Conservation (phyloP, 1,284 basidiomycete genomes). For the Somion occarium region DNA sequence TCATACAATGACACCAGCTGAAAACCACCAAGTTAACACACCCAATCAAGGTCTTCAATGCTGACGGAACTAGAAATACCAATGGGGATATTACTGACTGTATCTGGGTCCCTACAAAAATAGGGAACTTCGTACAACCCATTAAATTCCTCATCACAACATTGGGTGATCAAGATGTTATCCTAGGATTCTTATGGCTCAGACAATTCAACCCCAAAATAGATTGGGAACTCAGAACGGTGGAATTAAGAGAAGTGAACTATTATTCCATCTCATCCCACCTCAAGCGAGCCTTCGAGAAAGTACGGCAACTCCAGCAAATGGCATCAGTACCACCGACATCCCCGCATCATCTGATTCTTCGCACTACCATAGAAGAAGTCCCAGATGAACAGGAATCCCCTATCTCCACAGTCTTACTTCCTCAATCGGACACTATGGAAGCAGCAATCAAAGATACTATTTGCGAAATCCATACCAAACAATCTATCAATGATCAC, state of each 20-base stretch:
- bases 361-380: not conserved
- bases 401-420: too few relatives aligned
- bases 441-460: too few relatives aligned
- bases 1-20: slow-evolving; percentile 14
- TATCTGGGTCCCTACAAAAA: not conserved
- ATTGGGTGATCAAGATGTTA: slow-evolving; percentile 11
- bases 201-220: slow-evolving; percentile 20
- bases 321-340: not conserved
- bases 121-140: slow-evolving; percentile 9
- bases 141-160: slow-evolving; percentile 10
- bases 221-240: too few relatives aligned
- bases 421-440: too few relatives aligned
- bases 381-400: too few relatives aligned
- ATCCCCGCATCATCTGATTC: not conserved
- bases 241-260: slow-evolving; percentile 14
- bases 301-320: not conserved
- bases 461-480: too few relatives aligned
- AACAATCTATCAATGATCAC: too few relatives aligned
- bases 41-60: slow-evolving; percentile 21
- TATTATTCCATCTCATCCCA: slow-evolving; percentile 11
- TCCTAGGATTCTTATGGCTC: slow-evolving; percentile 19
- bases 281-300: slow-evolving; percentile 11
- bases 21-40: slow-evolving; percentile 6
- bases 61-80: slow-evolving; percentile 14
- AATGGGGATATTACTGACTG: slow-evolving; percentile 14